Evolutionary conservation across 148 eudicot species (phyloP), one percentile per base, ranked within the genome.

Genomic region (Cornus florida): DNA sequence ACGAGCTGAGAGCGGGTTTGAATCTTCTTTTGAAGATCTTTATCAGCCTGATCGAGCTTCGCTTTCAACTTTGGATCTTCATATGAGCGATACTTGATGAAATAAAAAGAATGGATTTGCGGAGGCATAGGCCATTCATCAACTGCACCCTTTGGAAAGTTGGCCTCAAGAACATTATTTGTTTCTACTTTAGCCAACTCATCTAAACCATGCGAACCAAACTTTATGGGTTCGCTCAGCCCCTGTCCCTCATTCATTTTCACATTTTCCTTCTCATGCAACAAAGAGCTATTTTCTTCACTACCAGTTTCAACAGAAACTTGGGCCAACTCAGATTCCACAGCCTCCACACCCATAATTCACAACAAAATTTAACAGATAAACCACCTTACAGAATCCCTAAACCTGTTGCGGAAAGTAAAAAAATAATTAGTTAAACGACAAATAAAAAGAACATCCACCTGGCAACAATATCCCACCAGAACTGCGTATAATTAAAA

Each of bases 51-150:
- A 3, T 92, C 95, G 35, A 87, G 43, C 75, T 88, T 83, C 71
- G 81, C 86, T 87, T 86, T 96, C 83, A 92, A 74, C 38, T 76
- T 90, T 31, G 92, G 93, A 81, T 96, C 98, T 2, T 96, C 99
- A 17, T 72, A 85, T 7, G 84, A 28, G 12, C 98, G 87, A 80
- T 86, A 89, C 83, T 79, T 93, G 74, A 88, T 86, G 67, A 90
- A 74, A 78, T 88, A 92, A 80, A 93, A 92, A 1, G 87, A 79
- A 84, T 96, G 89, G 31, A 85, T 62, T 88, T 90, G 81, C 41
- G 75, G 74, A 19, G 85, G 86, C 67, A 71, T 92, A 19, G 98
- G 95, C 99, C 99, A 93, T 59, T 96, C 97, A 68, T 92, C 95
- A 85, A 80, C 91, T 32, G 88, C 98, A 83, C 92, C 87, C 89